Evolutionary conservation across 176 grass and related monocot genomes (phyloP).

Genomic region (Triticum monococcum): DNA sequence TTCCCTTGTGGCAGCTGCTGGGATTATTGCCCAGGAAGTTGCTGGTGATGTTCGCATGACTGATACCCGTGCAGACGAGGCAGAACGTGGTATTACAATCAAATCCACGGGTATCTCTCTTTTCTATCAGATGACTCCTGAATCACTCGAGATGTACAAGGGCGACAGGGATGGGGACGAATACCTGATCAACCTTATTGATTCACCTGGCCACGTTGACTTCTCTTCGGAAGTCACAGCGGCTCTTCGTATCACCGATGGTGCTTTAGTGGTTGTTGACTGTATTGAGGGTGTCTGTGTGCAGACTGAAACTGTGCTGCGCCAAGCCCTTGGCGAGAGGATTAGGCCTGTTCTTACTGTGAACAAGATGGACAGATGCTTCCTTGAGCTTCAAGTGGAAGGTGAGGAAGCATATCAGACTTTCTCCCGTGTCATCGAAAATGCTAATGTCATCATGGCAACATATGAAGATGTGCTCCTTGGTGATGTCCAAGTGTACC

Average conservation of each 20-base stretch:
- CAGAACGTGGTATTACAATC: constrained; percentile 81
- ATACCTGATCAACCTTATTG: constrained; percentile 79
- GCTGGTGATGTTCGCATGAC: constrained; percentile 87
- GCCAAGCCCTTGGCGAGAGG: constrained; percentile 78
- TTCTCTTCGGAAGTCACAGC: constrained; percentile 75
- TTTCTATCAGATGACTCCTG: constrained; percentile 70
- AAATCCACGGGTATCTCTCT: constrained; percentile 85
- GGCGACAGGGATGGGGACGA: constrained; percentile 54
- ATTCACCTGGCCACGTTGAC: constrained; percentile 74
- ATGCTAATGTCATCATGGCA: constrained; percentile 82
- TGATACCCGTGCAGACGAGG: constrained; percentile 75
- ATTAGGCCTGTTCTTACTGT: constrained; percentile 77
- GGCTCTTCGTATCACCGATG: constrained; percentile 71
- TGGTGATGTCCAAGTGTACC: constrained; percentile 87
- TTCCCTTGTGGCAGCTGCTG: constrained; percentile 81
- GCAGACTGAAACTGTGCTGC: constrained; percentile 75
- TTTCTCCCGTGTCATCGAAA: constrained; percentile 67
- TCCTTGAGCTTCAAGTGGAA: constrained; percentile 80
- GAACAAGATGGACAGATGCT: constrained; percentile 85
- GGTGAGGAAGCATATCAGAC: constrained; percentile 79
- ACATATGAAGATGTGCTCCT: constrained; percentile 78
- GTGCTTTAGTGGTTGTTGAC: constrained; percentile 73
- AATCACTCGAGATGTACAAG: constrained; percentile 60
- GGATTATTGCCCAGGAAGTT: constrained; percentile 81
- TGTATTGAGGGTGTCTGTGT: constrained; percentile 86